Percentiles rank a stretch among this genome's conserved stretches.
Evolutionary conservation across 2,329 filamentous ascomycete genomes (phyloP).

Genomic region (Ascocoryne sarcoides): DNA sequence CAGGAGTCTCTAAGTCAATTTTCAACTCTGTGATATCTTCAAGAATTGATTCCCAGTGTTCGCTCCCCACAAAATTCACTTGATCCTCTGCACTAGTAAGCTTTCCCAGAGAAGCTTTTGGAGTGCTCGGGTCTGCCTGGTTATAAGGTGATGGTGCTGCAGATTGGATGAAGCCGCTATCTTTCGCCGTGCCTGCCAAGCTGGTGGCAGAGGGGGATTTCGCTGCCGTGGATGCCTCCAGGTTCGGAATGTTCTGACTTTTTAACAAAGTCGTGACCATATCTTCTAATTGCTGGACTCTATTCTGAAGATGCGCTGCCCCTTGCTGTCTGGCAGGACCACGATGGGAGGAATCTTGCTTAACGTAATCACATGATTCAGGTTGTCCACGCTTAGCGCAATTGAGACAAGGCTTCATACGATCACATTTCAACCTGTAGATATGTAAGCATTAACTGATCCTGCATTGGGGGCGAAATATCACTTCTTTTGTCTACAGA

Average conservation of each 20-base stretch:
- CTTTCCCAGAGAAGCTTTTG: conserved; percentile 2
- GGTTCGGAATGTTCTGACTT: background rate
- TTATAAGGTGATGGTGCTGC: conserved; percentile 2
- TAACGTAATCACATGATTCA: conserved; percentile 23
- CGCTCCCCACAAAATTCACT: conserved; percentile 38
- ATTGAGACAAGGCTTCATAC: conserved; percentile 41
- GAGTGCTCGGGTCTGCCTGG: conserved; percentile 1
- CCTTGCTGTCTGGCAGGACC: background rate
- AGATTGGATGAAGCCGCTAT: conserved; percentile 4
- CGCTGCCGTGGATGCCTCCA: background rate
- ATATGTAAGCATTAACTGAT: conserved; percentile 4
- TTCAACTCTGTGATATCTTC: conserved; percentile 16
- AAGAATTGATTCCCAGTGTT: conserved; percentile 49
- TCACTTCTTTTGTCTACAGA: conserved; percentile 14
- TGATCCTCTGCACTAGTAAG: conserved; percentile 5
- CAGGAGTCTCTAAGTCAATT: conserved; percentile 6
- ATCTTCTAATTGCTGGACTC: conserved; percentile 8
- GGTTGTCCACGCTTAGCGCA: conserved; percentile 40
- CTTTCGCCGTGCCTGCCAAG: background rate
- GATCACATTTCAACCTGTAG: conserved; percentile 40
- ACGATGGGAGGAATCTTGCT: conserved; percentile 1
- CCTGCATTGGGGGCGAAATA: background rate
- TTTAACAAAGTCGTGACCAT: conserved; percentile 8
- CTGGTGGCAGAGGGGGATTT: conserved; percentile 1
- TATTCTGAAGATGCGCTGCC: conserved; percentile 4